These are phyloP conservation scores for Magnaporthiopsis incrustans DNA, from an alignment of 2,329 filamentous ascomycete species.

Conservation along the genomic window DNA sequence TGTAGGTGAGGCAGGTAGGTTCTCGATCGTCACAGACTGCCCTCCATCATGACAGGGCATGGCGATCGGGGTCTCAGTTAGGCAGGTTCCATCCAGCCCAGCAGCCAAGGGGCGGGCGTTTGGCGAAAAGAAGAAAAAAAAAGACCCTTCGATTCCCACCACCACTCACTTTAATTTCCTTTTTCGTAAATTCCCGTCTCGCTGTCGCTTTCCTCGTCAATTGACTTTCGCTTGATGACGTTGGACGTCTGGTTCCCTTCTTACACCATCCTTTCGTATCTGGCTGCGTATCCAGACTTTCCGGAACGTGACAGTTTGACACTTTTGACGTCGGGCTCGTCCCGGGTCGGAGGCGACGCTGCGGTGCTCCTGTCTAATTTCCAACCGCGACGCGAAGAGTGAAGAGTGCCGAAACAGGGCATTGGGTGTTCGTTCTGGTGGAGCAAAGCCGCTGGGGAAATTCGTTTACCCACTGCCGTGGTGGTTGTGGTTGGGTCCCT, in stretches of 20 bases:
- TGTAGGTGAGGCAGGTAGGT: too few relatives aligned
- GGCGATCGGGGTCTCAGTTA: neutral
- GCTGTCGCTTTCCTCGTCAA: neutral
- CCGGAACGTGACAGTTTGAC: neutral
- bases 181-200: neutral
- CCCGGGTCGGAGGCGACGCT: neutral
- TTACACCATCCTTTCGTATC: neutral
- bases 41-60: neutral
- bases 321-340: neutral
- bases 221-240: neutral
- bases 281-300: neutral
- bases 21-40: neutral
- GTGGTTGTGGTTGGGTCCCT: too few relatives aligned
- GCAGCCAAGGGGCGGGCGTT: neutral
- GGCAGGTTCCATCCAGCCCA: neutral
- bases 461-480: neutral
- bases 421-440: neutral
- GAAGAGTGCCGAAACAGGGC: neutral
- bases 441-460: neutral
- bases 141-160: neutral
- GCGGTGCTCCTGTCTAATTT: neutral
- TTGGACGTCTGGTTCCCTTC: too few relatives aligned
- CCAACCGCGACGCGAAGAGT: neutral
- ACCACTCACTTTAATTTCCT: neutral
- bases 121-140: too few relatives aligned